Evolutionary conservation across 2,329 filamentous ascomycete species (phyloP).

Genomic region (Sclerotinia borealis): DNA sequence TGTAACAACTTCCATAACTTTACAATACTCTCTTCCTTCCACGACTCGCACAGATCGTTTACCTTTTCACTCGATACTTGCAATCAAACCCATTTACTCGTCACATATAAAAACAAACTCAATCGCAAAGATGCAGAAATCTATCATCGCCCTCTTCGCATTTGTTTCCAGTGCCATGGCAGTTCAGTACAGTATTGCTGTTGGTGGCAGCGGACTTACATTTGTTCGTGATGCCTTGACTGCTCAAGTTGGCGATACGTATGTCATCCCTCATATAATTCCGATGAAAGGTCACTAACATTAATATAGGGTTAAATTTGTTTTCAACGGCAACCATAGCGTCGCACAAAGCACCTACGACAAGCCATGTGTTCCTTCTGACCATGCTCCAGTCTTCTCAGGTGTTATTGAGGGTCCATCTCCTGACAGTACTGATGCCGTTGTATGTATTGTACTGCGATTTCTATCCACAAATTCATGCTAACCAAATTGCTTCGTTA

Average conservation of each 20-base stretch:
- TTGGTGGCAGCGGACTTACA: conserved; percentile 49
- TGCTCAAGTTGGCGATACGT: conserved; percentile 49
- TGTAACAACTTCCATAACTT: not conserved
- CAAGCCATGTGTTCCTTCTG: conserved; percentile 59
- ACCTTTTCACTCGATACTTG: not conserved
- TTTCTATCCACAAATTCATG: not conserved
- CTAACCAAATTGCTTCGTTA: conserved; percentile 22
- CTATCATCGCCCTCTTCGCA: not conserved
- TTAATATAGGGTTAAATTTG: not conserved
- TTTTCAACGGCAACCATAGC: conserved; percentile 59
- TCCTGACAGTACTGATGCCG: not conserved
- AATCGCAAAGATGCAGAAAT: not conserved
- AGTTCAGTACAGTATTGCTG: conserved; percentile 53
- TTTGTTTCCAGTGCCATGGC: not conserved
- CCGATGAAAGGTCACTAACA: conserved; percentile 46
- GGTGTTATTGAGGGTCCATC: conserved; percentile 51
- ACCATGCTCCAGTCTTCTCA: conserved; percentile 51
- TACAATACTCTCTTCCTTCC: not conserved
- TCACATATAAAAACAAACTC: not conserved
- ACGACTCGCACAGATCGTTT: not conserved
- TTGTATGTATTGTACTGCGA: not conserved
- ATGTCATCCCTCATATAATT: conserved; percentile 49
- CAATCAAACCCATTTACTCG: not conserved
- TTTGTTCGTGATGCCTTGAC: conserved; percentile 62
- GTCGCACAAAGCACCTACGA: conserved; percentile 75